Base-by-base conservation (phyloP, 2,329 filamentous ascomycete genomes). In the Cordyceps sp. region DNA sequence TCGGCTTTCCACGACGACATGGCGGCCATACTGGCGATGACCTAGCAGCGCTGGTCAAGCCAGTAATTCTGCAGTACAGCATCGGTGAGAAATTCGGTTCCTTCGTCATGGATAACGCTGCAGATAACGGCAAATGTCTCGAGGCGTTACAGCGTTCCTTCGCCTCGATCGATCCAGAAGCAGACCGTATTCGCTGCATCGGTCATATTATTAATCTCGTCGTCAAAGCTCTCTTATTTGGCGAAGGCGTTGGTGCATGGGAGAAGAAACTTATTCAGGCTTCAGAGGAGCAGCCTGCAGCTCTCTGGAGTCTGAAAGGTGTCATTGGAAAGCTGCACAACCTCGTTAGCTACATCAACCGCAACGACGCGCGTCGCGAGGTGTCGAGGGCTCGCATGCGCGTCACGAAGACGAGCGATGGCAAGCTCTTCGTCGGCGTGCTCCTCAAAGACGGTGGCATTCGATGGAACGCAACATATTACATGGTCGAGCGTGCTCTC, bases 121-220 rank as follows among this genome's bases (percentile, higher is more conserved):
- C 21, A 23, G 21, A 23, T 23, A 23, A 28, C 26, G 26, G n/a
- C 26, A 28, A 28, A 28, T 28, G 26, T n/a, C 26, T 28, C 26
- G 26, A 28, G 12, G 26, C n/a, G 16, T 28, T 28, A 16, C 26
- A 28, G 26, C 26, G 26, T 28, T 28, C 26, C 26, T 28, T 28
- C n/a, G 7, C 16, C 26, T 28, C 26, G 26, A 28, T 28, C 26
- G 16, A 28, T 18, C 26, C 14, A 28, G 16, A 28, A 16, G 26
- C 26, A 28, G 26, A 28, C 26, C 26, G 14, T 28, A 18, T 28
- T 28, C 26, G 26, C 26, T 28, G 14, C 8, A 28, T 28, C 16
- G 26, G 26, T 16, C n/a, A 28, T 18, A 28, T 28, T 16, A 28
- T 28, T 28, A 28, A 28, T 28, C 26, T 28, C 26, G 26, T 28